Evolutionary conservation across 108 stramenopile genomes (phyloP), one percentile per base, ranked within the genome.

Genomic region (Schizochytrium sp.): DNA sequence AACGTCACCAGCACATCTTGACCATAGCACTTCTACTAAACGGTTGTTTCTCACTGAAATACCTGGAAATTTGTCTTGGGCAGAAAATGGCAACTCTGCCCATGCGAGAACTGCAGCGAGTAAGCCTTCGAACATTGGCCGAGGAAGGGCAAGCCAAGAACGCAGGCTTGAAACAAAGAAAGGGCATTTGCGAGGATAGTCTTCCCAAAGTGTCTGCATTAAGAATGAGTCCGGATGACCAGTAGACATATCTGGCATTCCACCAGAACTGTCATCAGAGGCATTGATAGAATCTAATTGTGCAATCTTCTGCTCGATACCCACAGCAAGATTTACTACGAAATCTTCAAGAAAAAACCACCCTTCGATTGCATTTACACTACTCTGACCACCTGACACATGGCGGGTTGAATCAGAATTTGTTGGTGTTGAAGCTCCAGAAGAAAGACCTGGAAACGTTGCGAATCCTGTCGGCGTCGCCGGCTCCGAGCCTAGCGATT

Each of bases 161-260:
- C 76, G 76, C 76, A 83, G 5, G 28, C 50, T 28, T 10, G 50
- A 47, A 47, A 83, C 76, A 53, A 83, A 83, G 47, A 83, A 83
- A 3, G 76, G 50, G 28, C 50, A 83, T 5, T 53, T 47, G 15
- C 76, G 5, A 10, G 76, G 76, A 28, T 55, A 83, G 50, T 83
- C 76, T 83, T 83, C 76, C 76, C 76, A 83, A 10, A 83, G 10
- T 38, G 76, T 55, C 47, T 83, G 50, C 47, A 55, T n/a, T 0
- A 55, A 42, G 13, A 55, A 83, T 2, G 15, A 10, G 76, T 83
- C 76, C 10, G 13, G 40, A 0, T 38, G 1, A 44, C 7, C 5
- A 38, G 64, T n/a, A 17, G 19, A 17, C 17, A 17, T n/a, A n/a
- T 60, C 64, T 38, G 40, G 10, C 64, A 7, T 15, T 38, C 5